A percentile compares a stretch with the other conserved stretches of the same genome.
These are phyloP conservation scores for Ailanthus altissimus DNA, from an alignment of 345 rosid genomes.

Conservation along the genomic window DNA sequence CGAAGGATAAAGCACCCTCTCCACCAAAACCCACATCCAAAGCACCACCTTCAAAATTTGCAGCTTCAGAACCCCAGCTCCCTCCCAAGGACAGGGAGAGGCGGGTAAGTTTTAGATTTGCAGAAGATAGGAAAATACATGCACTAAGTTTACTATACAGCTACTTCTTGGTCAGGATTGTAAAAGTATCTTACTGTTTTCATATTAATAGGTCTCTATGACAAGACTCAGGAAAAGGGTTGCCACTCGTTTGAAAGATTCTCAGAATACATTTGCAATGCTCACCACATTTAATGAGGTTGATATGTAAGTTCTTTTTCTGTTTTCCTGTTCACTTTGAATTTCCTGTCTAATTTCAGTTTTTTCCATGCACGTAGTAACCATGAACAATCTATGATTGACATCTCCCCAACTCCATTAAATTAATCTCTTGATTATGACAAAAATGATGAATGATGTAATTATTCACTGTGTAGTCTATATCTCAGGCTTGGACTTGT, in stretches of 20 bases:
- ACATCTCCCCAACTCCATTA: not conserved
- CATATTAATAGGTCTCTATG: constrained; percentile 79
- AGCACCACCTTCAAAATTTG: constrained; percentile 60
- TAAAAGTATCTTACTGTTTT: not conserved
- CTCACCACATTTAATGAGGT: constrained; percentile 98
- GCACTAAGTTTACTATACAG: not conserved
- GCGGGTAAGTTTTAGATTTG: constrained; percentile 53
- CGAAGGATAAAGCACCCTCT: constrained; percentile 50
- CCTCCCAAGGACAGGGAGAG: constrained; percentile 99
- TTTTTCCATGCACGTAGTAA: not conserved
- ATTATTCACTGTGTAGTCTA: not conserved
- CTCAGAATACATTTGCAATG: constrained; percentile 95
- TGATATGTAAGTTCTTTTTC: constrained; percentile 69
- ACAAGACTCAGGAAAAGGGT: constrained; percentile 96
- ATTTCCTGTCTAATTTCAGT: not conserved
- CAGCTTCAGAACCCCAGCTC: constrained; percentile 90
- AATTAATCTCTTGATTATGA: not conserved
- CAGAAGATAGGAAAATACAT: not conserved
- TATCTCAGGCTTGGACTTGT: constrained; percentile 10
- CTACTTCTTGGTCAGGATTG: not conserved
- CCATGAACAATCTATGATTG: not conserved
- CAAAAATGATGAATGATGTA: constrained; percentile 1
- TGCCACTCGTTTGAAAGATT: constrained; percentile 92
- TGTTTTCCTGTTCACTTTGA: not conserved
- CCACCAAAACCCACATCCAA: constrained; percentile 47